Base-by-base conservation (phyloP, 805 yeast genomes). In the Candida cerambycidarum region DNA sequence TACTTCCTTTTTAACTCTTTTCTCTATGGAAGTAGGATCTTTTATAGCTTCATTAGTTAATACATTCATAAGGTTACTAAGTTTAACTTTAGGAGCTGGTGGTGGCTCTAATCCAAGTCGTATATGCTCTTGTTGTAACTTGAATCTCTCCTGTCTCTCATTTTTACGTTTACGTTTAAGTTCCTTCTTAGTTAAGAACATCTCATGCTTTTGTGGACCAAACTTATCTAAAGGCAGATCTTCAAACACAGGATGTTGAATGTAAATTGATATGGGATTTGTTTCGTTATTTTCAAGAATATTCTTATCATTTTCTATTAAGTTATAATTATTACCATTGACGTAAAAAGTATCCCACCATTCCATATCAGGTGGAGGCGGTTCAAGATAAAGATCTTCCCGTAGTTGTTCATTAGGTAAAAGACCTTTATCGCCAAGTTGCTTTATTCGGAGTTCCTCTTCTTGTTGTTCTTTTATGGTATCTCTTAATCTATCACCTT, bases 1-100 rank as follows among this genome's bases (percentile, higher is more conserved):
- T 3, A 89, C 84, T 47, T 90, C 93, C 17, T 67, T 61, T 33
- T 77, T 70, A 0, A 93, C 97, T 39, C 73, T 62, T 60, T 72
- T 69, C 56, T 92, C 99, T 51, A 89, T 83, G 3, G 79, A 79
- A 0, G 98, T 92, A 1, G 99, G 98, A 57, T 93, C 96, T 45
- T 77, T 72, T 37, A 90, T 84, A 5, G 93, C 88, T 44, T 87
- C 95, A 52, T 86, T 80, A 2, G 97, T 87, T 38, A 85, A 67
- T 0, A 89, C 96, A 53, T 76, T 84, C 89, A 89, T 87, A 61
- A 93, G 73, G 58, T 92, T 93, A 32, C 84, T 79, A 33, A 89
- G 68, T 54, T 85, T 43, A 2, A 93, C 85, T 61, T 92, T 93
- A 2, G 97, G 95, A 5, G 84, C 84, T 0, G 97, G 96, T 4